Evolutionary conservation across 306 rosid genomes (phyloP), one percentile per base, ranked within the genome.

Genomic region (Albizia julibrissin): DNA sequence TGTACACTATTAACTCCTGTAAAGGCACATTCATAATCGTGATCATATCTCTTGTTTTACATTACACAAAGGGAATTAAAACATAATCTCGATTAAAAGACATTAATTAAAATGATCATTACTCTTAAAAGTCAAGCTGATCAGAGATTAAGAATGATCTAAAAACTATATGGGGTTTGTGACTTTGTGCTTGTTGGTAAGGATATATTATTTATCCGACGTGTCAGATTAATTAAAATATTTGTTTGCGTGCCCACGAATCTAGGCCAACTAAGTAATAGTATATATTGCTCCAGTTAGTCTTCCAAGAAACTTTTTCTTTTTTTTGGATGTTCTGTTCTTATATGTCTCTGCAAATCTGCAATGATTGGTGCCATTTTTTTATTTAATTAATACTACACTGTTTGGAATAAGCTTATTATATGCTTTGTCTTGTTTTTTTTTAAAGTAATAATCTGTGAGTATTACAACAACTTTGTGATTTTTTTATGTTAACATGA

Each of bases 281-380:
- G 6, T 34, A 3, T 10, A 12, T 46, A 46, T 13, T 46, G 79
- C 40, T 47, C 74, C 59, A 49, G 19, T 74, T 78, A 58, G 43
- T 78, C 86, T 68, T 82, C 81, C 75, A 82, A 76, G 83, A 69
- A 74, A 58, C 56, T 14, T 14, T 26, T 46, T 56, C 56, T 14
- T 14, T 26, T 46, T 56, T 44, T 21, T 67, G 21, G n/a, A 14
- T 16, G 11, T 74, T 19, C 2, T 9, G 42, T 26, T 39, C 10
- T 42, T n/a, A 47, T n/a, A 75, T 69, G 64, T 75, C 61, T 49
- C n/a, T n/a, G n/a, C n/a, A n/a, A n/a, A n/a, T n/a, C n/a, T 27
- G 64, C 44, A 61, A 61, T 39, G 21, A 76, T 69, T 61, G 69
- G 6, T 29, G 58, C 62, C 50, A 6, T 34, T 8, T 13, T 54